Base-by-base conservation (phyloP, 208 protist species). In the Porcisia deanei region DNA sequence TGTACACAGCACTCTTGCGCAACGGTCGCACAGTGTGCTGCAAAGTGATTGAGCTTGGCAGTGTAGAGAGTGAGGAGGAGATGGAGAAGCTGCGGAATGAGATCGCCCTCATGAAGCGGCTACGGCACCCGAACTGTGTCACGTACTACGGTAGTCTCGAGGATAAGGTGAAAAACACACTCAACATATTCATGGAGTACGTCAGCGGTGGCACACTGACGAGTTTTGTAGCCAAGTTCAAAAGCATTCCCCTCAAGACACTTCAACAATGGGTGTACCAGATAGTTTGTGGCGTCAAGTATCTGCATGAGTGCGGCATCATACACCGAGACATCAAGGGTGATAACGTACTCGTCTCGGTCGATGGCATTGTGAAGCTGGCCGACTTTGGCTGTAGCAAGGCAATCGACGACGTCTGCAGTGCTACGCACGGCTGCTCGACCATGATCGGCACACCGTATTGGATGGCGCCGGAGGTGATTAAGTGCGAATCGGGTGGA, bases 171-270 rank as follows among this genome's bases (percentile, higher is more conserved):
- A 68, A 85, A 54, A 85, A 88, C 74, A 85, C 85, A 45, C 73
- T 98, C 34, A 96, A 97, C 80, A 98, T 98, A 71, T 98, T 98
- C 76, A 96, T 98, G 90, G 95, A 98, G 79, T 96, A 94, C 80
- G 88, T 98, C 20, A 90, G 89, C 39, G 95, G 95, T 41, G 91
- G 93, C 55, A 88, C 86, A 14, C 76, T 97, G 25, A 95, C 90
- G 53, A 86, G 80, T 45, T 88, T 95, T 76, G 86, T 94, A 45
- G 89, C 92, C 74, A 93, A 94, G 72, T 93, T 95, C 75, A 91
- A 91, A 75, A 80, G 80, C 30, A 93, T 94, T 41, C 86, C 91
- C 16, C 79, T 95, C 41, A 70, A 78, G 20, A 94, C 92, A 37
- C 80, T 96, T 54, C 86, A 84, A 65, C 89, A 97, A 76, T 98